phyloP scores from a whole-genome alignment of 2,329 filamentous ascomycete genomes.

The Monilinia vaccinii-corymbosi region DNA sequence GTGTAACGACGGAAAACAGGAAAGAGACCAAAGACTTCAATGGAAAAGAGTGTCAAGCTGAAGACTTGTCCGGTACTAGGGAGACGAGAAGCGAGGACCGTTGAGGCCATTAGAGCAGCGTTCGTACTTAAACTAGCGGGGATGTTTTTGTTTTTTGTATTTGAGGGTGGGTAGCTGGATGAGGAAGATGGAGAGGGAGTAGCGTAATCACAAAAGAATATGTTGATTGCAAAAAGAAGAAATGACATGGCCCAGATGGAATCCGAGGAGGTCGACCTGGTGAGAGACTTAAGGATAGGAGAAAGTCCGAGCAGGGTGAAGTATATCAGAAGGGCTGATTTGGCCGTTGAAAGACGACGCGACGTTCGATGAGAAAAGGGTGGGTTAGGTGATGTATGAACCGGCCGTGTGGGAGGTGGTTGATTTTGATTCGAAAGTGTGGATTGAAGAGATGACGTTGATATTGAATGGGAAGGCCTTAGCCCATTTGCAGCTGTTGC shows the following conservation, averaged over 20 bases:
- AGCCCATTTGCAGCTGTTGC: conserved; percentile 1
- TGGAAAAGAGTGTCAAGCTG: conserved; percentile 87
- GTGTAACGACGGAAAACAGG: conserved; percentile 94
- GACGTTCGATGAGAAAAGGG: conserved; percentile 37
- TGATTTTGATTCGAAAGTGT: conserved; percentile 38
- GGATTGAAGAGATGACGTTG: conserved; percentile 7
- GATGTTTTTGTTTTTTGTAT: conserved; percentile 23
- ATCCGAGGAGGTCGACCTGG: conserved; percentile 81
- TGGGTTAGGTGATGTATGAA: conserved; percentile 6
- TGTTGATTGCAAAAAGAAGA: conserved; percentile 88
- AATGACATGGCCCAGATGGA: conserved; percentile 97
- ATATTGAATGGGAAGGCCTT: not conserved
- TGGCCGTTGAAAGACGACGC: conserved; percentile 68
- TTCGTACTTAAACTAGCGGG: conserved; percentile 75
- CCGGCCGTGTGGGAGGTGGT: conserved; percentile 46
- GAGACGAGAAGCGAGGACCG: conserved; percentile 82
- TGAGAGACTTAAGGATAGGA: conserved; percentile 95
- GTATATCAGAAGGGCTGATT: conserved; percentile 88
- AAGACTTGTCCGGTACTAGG: conserved; percentile 92
- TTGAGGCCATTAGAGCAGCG: conserved; percentile 91
- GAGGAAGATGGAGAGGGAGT: conserved; percentile 44
- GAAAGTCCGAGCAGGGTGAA: conserved; percentile 85
- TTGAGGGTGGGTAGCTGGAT: conserved; percentile 8
- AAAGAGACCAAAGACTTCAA: conserved; percentile 94
- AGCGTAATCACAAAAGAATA: conserved; percentile 96